Percentiles rank a stretch among this genome's conserved stretches.
Evolutionary conservation across 2,329 filamentous ascomycete species (phyloP).

Genomic region (Sclerotinia nivalis): DNA sequence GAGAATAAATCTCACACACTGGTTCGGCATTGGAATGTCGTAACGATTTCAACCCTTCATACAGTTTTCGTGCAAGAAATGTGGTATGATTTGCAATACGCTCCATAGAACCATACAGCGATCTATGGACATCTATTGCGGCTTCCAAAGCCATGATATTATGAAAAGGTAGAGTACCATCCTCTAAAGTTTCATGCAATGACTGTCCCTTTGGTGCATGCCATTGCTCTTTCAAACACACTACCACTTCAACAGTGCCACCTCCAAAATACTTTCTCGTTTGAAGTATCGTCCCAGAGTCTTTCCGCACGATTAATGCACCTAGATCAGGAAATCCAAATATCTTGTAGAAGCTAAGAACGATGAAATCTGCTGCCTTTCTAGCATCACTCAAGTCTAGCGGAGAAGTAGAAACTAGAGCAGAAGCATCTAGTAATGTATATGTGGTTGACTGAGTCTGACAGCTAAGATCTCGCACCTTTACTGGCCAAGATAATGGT

Average conservation of each 20-base stretch:
- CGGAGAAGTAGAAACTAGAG: conserved; percentile 73
- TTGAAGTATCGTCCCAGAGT: conserved; percentile 63
- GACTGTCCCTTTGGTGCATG: conserved; percentile 72
- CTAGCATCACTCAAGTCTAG: conserved; percentile 66
- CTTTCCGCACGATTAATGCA: conserved; percentile 76
- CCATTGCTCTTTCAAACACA: conserved; percentile 76
- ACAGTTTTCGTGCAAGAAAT: conserved; percentile 61
- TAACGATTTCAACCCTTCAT: conserved; percentile 58
- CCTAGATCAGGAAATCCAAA: conserved; percentile 95
- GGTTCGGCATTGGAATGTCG: conserved; percentile 62
- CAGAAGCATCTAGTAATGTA: conserved; percentile 81
- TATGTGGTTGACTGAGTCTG: conserved; percentile 46
- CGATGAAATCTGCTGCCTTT: conserved; percentile 76
- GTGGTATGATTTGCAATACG: conserved; percentile 70
- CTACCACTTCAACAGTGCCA: conserved; percentile 89
- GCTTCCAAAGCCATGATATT: conserved; percentile 80
- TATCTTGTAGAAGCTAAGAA: conserved; percentile 94
- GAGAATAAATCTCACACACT: conserved; percentile 40
- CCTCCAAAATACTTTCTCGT: conserved; percentile 84
- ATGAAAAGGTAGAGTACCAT: conserved; percentile 89
- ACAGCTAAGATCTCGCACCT: conserved; percentile 45
- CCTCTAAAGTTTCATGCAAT: conserved; percentile 81
- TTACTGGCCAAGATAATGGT: conserved; percentile 66
- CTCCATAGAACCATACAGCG: conserved; percentile 71
- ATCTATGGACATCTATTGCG: conserved; percentile 68